Evolutionary conservation across 495 filamentous ascomycete genomes (phyloP).

Genomic region (Extremus antarcticus): DNA sequence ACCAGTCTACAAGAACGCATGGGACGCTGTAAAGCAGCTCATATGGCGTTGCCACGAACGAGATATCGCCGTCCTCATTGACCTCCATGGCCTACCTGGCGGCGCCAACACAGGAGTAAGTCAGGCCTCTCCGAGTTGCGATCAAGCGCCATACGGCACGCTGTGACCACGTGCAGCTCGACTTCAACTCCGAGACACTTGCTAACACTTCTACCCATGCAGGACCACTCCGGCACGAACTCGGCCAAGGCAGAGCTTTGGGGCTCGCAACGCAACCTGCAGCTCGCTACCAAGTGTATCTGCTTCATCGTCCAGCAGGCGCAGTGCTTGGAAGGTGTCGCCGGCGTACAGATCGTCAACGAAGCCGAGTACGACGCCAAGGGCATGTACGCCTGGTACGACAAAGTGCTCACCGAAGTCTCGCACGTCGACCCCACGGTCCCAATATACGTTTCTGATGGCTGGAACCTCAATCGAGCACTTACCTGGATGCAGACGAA

Average conservation of each 20-base stretch:
- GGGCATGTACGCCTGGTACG: constrained; percentile 45
- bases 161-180: no score
- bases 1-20: constrained; percentile 40
- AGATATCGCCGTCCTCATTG: constrained; percentile 43
- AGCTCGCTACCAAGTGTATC: constrained; percentile 32
- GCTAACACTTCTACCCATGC: no score
- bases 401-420: constrained; percentile 34
- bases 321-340: constrained; percentile 32
- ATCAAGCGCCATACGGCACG: no score
- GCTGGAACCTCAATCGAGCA: constrained; percentile 36
- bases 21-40: constrained; percentile 34
- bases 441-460: constrained; percentile 46
- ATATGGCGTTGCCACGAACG: constrained; percentile 30
- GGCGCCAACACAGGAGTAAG: constrained; percentile 38
- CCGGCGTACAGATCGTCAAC: constrained; percentile 44
- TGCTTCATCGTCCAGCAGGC: constrained; percentile 37
- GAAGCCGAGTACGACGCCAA: constrained; percentile 37
- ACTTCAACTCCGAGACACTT: no score
- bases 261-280: constrained; percentile 27
- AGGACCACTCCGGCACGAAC: constrained; percentile 43
- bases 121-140: no score
- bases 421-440: constrained; percentile 35
- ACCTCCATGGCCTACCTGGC: constrained; percentile 46
- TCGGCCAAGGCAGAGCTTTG: constrained; percentile 36
- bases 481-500: constrained; percentile 31